Evolutionary conservation across 1,284 basidiomycete genomes (phyloP).

Genomic region (Sanghuangporus sanghuang): DNA sequence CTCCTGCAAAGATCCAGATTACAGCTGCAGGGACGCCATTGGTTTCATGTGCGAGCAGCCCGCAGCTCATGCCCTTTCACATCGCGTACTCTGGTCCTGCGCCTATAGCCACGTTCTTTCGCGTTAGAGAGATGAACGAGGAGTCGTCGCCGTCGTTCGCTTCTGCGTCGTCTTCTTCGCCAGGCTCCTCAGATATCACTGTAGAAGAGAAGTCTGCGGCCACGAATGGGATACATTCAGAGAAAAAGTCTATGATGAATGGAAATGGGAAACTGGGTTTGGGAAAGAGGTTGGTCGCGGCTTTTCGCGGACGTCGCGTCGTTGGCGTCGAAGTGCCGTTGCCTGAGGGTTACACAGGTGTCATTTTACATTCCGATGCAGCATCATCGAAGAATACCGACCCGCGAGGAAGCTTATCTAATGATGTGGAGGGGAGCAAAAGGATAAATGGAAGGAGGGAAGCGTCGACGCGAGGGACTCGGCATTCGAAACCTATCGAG

Average conservation of each 20-base stretch:
- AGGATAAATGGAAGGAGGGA: conserved; percentile 18
- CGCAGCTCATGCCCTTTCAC: conserved; percentile 70
- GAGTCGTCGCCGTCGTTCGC: conserved; percentile 26
- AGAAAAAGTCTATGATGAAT: not conserved
- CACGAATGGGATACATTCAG: not conserved
- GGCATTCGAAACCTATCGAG: conserved; percentile 21
- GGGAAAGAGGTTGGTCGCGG: conserved; percentile 45
- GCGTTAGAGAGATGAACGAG: conserved; percentile 39
- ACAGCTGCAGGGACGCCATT: not conserved
- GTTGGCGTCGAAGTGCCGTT: conserved; percentile 58
- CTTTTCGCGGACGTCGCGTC: conserved; percentile 68
- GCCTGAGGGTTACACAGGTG: conserved; percentile 62
- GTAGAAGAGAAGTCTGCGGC: not conserved
- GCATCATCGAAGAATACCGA: conserved; percentile 20
- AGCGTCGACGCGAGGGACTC: conserved; percentile 20
- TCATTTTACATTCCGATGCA: conserved; percentile 44
- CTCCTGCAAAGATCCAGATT: not conserved
- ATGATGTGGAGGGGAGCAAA: not conserved
- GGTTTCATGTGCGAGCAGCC: not conserved
- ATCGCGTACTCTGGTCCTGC: conserved; percentile 67
- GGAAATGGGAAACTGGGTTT: conserved; percentile 7
- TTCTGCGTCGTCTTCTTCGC: not conserved
- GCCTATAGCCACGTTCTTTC: conserved; percentile 68
- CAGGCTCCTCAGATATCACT: conserved; percentile 9
- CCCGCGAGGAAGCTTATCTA: conserved; percentile 17